phyloP scores from a whole-genome alignment of 345 rosid species.

The Salix viminalis region DNA sequence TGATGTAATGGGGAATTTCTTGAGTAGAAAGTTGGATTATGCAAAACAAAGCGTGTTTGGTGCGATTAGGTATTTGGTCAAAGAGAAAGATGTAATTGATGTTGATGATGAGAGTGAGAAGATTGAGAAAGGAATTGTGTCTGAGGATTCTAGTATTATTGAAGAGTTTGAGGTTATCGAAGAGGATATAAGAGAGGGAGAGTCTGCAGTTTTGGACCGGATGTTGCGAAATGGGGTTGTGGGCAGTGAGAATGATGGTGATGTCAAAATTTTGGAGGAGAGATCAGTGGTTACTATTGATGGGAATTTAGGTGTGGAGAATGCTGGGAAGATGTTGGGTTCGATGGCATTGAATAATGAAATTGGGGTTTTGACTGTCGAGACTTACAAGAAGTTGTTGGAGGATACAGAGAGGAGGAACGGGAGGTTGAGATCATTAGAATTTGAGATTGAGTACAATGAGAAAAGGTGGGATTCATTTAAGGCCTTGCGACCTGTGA shows the following conservation, averaged over 20 bases:
- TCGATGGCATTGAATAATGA: conserved; percentile 36
- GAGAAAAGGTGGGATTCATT: conserved; percentile 39
- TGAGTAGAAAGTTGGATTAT: conserved; percentile 24
- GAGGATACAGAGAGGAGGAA: conserved; percentile 46
- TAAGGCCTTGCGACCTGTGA: conserved; percentile 40
- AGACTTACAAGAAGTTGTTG: conserved; percentile 62
- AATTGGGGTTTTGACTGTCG: conserved; percentile 33
- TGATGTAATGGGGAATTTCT: conserved; percentile 34
- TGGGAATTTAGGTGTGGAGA: conserved; percentile 40
- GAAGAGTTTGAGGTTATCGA: conserved; percentile 41
- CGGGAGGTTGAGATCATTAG: conserved; percentile 43
- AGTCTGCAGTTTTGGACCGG: conserved; percentile 19
- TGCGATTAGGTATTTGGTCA: conserved; percentile 31
- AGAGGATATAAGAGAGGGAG: conserved; percentile 33
- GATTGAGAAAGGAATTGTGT: conserved; percentile 21
- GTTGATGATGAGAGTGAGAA: conserved; percentile 35
- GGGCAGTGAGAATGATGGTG: conserved; percentile 11
- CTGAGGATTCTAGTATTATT: conserved; percentile 51
- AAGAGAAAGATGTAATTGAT: conserved; percentile 41
- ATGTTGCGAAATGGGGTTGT: not conserved
- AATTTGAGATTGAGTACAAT: conserved; percentile 51
- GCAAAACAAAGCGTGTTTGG: conserved; percentile 44
- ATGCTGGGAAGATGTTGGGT: conserved; percentile 38
- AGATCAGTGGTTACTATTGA: conserved; percentile 41
- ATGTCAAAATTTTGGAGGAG: conserved; percentile 35